Conservation (phyloP, 768 basidiomycete species). For the Saitozyma sp. region DNA sequence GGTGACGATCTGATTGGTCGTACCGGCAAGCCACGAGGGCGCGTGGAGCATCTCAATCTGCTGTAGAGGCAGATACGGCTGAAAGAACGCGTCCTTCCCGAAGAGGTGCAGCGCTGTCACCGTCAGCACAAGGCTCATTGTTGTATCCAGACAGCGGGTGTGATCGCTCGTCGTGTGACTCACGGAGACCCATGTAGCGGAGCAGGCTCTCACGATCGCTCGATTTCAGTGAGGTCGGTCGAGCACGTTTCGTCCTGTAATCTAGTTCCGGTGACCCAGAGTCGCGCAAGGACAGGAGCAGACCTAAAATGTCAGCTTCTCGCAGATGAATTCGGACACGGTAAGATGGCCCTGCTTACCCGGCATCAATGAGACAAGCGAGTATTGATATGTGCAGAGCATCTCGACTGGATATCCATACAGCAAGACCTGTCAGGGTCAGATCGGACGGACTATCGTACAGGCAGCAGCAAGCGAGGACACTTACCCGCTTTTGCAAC, state of each 20-base stretch:
- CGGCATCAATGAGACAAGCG: conserved; percentile 87
- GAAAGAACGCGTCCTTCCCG: conserved; percentile 84
- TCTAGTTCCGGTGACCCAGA: conserved; percentile 82
- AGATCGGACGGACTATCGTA: too few relatives aligned
- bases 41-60: conserved; percentile 86
- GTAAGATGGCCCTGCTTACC: conserved; percentile 57
- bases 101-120: conserved; percentile 28
- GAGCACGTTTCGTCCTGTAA: conserved; percentile 61
- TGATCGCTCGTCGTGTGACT: conserved; percentile 6
- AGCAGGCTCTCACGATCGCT: conserved; percentile 89
- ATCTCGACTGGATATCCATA: conserved; percentile 94
- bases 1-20: conserved; percentile 91
- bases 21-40: conserved; percentile 73
- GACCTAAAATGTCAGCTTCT: conserved; percentile 57
- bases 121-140: neutral
- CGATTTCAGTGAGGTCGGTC: conserved; percentile 77
- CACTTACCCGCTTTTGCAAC: conserved; percentile 79
- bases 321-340: neutral
- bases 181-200: conserved; percentile 89
- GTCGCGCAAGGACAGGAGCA: conserved; percentile 85
- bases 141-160: neutral
- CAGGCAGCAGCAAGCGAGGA: neutral
- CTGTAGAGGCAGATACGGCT: conserved; percentile 93
- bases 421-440: conserved; percentile 75
- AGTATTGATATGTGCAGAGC: conserved; percentile 96